These are phyloP conservation scores for Diplosphaera chodatii DNA, from an alignment of 139 green algal species.

Conservation along the genomic window DNA sequence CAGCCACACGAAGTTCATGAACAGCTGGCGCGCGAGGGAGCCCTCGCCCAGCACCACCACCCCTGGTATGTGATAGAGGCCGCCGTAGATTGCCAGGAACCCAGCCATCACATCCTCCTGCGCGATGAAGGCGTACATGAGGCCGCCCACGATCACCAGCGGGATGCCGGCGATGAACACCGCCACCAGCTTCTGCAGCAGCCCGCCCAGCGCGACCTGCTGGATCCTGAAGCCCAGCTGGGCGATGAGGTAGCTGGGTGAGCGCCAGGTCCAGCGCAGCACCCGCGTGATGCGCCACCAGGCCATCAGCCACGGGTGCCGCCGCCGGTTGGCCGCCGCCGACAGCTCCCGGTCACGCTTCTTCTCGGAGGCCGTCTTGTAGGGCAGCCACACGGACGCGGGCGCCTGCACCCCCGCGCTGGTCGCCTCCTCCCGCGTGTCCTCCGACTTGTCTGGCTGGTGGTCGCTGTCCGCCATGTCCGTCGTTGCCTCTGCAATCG, in stretches of 20 bases:
- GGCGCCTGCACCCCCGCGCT: conserved; percentile 16
- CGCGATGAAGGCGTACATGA: conserved; percentile 18
- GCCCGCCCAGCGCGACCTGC: background rate
- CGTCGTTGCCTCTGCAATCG: background rate
- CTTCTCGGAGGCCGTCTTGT: background rate
- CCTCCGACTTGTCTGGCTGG: background rate
- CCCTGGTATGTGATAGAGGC: conserved; percentile 33
- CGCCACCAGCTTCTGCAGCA: conserved; percentile 4
- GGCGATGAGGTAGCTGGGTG: conserved; percentile 1
- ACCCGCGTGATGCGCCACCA: background rate
- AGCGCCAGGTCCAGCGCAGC: background rate
- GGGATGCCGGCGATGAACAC: conserved; percentile 25
- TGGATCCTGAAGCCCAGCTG: conserved; percentile 6
- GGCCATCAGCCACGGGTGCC: background rate
- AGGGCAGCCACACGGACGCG: conserved; percentile 29
- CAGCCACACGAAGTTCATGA: conserved; percentile 30
- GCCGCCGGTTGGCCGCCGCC: background rate
- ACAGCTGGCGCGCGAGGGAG: conserved; percentile 5
- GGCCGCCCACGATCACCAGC: conserved; percentile 7
- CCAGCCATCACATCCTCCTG: conserved; percentile 14
- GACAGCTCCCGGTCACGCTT: background rate
- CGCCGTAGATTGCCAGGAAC: conserved; percentile 19
- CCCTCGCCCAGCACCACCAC: conserved; percentile 26
- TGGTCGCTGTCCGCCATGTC: background rate
- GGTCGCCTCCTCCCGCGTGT: background rate